Evolutionary conservation across 208 protist genomes (phyloP).

Genomic region (Crithidia acanthocephali): DNA sequence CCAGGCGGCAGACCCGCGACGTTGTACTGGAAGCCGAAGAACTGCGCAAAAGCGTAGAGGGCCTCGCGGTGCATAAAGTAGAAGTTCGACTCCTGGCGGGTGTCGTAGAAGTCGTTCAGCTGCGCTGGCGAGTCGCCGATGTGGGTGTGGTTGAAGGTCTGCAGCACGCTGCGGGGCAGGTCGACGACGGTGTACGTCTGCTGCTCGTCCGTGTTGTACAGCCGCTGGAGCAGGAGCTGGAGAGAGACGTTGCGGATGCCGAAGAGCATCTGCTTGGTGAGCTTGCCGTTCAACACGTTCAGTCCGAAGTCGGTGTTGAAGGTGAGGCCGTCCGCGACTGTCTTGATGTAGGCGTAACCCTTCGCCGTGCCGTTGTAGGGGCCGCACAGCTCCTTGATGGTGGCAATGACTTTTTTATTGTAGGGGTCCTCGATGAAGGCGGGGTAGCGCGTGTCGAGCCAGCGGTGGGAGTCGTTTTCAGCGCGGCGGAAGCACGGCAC

Average conservation of each 20-base stretch:
- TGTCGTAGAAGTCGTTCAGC: constrained; percentile 73
- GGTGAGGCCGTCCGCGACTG: constrained; percentile 77
- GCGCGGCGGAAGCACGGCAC: constrained; percentile 85
- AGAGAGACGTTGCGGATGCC: constrained; percentile 72
- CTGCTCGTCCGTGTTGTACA: constrained; percentile 87
- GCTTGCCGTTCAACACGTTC: constrained; percentile 50
- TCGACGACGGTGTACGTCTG: constrained; percentile 86
- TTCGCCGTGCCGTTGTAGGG: constrained; percentile 29
- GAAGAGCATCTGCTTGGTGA: constrained; percentile 60
- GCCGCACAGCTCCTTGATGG: constrained; percentile 68
- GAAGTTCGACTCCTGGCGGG: constrained; percentile 68
- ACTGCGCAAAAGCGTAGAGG: constrained; percentile 82
- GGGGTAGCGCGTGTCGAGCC: constrained; percentile 49
- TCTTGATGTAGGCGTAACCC: constrained; percentile 75
- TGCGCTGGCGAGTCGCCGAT: constrained; percentile 31
- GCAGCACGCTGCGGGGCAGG: constrained; percentile 67
- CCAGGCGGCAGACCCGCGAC: constrained; percentile 64
- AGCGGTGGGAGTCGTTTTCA: constrained; percentile 69
- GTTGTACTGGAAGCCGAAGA: constrained; percentile 80
- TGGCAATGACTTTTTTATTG: constrained; percentile 39
- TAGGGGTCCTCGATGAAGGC: constrained; percentile 53
- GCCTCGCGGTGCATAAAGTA: constrained; percentile 89
- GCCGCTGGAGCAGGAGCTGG: constrained; percentile 69
- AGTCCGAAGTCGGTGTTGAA: constrained; percentile 80
- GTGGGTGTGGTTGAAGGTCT: constrained; percentile 51